Evolutionary conservation across 495 filamentous ascomycete genomes (phyloP), one percentile per base, ranked within the genome.

Genomic region (Annulohypoxylon bovei): DNA sequence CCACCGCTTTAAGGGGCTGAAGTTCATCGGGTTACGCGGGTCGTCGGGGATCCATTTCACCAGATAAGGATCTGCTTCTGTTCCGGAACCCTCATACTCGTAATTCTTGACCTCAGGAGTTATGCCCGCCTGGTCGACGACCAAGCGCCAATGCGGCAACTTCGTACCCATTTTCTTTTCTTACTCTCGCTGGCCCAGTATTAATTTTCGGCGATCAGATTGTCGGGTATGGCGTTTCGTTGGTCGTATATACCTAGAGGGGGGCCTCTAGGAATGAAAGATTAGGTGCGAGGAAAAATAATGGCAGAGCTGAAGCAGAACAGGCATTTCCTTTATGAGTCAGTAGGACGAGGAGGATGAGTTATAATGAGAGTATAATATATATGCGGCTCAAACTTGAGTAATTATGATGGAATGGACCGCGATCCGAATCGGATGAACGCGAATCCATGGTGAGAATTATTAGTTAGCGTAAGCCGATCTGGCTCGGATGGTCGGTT

Each of bases 11-110:
- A 53, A 33, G 3, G n/a, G 14, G 49, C 49, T 53, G 49, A 53
- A 53, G 49, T 53, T 53, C 49, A 53, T 53, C 27, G 49, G 49
- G 28, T 53, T 53, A n/a, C 49, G 49, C 27, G 49, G 49, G 49
- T 53, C 49, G 28, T 53, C 27, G 14, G 49, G 27, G 27, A 53
- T 53, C 49, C 49, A 53, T 53, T 33, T 53, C 28, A 53, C 49
- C 5, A 53, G 4, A 16, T 53, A 53, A 14, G 49, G 49, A 20
- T 53, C 49, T 5, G 6, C 28, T 32, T 53, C 49, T 16, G 49
- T 53, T 3, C 49, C 49, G 0, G 49, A 53, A 6, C 49, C 49
- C 33, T 53, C 49, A 6, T 53, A 53, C 7, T 30, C n/a, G 49
- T 32, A 33, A 8, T 53, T 53, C 28, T n/a, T 28, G 49, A 53